Evolutionary conservation across 2,329 filamentous ascomycete genomes (phyloP).

Genomic region (Xylaria sp.): DNA sequence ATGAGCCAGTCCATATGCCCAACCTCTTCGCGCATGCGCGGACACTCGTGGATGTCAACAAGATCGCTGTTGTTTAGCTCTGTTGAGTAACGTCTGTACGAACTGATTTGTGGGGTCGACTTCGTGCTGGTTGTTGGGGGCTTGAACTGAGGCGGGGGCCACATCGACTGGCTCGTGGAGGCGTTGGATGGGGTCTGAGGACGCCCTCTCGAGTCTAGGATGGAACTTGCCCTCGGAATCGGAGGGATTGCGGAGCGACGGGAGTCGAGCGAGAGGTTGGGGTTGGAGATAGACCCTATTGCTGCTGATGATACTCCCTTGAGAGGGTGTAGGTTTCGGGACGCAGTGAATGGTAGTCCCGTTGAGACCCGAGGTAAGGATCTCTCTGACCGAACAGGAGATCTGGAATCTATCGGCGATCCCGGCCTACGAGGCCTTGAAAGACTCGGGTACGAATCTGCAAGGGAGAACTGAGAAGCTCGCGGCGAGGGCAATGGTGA

Average conservation of each 20-base stretch:
- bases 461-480: slow-evolving; percentile 23
- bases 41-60: slow-evolving; percentile 60
- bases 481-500: slow-evolving; percentile 27
- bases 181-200: slow-evolving; percentile 22
- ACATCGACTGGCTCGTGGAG: slow-evolving; percentile 32
- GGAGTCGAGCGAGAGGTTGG: slow-evolving; percentile 8
- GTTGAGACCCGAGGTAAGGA: slow-evolving; percentile 27
- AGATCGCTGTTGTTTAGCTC: slow-evolving; percentile 41
- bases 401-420: slow-evolving; percentile 27
- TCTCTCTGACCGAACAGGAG: slow-evolving; percentile 21
- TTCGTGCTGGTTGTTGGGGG: slow-evolving; percentile 29
- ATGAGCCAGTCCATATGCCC: slow-evolving; percentile 77
- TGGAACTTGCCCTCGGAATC: slow-evolving; percentile 16
- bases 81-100: slow-evolving; percentile 52
- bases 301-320: slow-evolving; percentile 12
- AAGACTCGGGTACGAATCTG: slow-evolving; percentile 22
- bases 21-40: slow-evolving; percentile 55
- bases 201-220: slow-evolving; percentile 20
- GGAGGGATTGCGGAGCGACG: slow-evolving; percentile 17
- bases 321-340: slow-evolving; percentile 20
- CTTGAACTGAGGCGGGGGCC: slow-evolving; percentile 45
- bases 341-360: slow-evolving; percentile 15
- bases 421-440: slow-evolving; percentile 29
- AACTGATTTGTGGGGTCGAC: slow-evolving; percentile 41
- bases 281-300: slow-evolving; percentile 3